phyloP scores from a whole-genome alignment of 371 early-diverging fungal genomes.

The Syncephalastrum contaminatum region DNA sequence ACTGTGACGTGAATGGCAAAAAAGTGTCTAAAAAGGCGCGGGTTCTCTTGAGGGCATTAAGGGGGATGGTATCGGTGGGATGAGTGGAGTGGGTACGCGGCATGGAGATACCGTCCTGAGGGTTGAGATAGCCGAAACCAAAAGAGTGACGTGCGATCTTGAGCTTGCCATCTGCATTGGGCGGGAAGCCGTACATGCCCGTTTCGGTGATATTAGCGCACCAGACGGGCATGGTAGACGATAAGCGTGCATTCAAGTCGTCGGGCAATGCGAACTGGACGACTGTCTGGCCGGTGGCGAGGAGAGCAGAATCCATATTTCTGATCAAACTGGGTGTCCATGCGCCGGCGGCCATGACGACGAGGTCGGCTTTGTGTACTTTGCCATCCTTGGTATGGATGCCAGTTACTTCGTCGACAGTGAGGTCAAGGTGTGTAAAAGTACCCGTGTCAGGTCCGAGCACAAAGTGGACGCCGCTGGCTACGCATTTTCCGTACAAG shows the following conservation, averaged over 20 bases:
- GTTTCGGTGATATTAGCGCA: slow-evolving; percentile 48
- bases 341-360: slow-evolving; percentile 54
- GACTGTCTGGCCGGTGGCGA: slow-evolving; percentile 55
- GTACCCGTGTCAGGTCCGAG: slow-evolving; percentile 22
- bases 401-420: slow-evolving; percentile 30
- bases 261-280: slow-evolving; percentile 40
- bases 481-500: slow-evolving; percentile 31
- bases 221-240: slow-evolving; percentile 45
- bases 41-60: slow-evolving; percentile 15
- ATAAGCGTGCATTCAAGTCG: slow-evolving; percentile 7
- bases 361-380: slow-evolving; percentile 35
- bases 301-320: slow-evolving; percentile 35
- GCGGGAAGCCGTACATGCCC: slow-evolving; percentile 24
- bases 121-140: slow-evolving; percentile 14
- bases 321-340: slow-evolving; percentile 51
- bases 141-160: slow-evolving; percentile 13
- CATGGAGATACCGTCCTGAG: slow-evolving; percentile 20
- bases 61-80: slow-evolving; percentile 22
- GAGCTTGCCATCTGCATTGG: slow-evolving; percentile 15
- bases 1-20: slow-evolving; percentile 14
- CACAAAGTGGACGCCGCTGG: slow-evolving; percentile 38
- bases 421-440: slow-evolving; percentile 17
- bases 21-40: slow-evolving; percentile 19
- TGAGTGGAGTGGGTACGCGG: slow-evolving; percentile 22
- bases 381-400: slow-evolving; percentile 44